These are phyloP conservation scores for Gossypium arboreum DNA, from an alignment of 345 rosid species.

Conservation along the genomic window DNA sequence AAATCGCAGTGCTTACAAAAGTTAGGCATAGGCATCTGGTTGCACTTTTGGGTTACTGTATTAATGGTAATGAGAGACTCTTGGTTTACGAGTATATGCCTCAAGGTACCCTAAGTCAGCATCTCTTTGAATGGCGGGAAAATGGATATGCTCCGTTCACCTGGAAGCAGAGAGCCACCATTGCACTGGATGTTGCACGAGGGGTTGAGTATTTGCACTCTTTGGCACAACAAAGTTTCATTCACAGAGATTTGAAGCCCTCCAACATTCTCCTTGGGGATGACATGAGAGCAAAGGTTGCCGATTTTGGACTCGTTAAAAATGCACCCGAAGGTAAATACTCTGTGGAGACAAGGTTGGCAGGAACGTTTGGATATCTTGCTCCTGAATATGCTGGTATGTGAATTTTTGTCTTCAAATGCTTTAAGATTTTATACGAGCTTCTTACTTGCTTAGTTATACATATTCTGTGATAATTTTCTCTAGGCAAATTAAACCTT, in stretches of 20 bases:
- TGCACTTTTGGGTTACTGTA: constrained; percentile 74
- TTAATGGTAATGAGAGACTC: constrained; percentile 72
- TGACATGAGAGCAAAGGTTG: constrained; percentile 93
- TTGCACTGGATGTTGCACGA: constrained; percentile 81
- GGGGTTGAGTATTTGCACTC: constrained; percentile 93
- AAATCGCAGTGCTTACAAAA: constrained; percentile 75
- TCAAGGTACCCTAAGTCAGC: constrained; percentile 73
- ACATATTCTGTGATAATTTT: not conserved
- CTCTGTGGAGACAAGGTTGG: constrained; percentile 86
- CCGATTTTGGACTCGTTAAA: constrained; percentile 91
- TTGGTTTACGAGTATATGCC: constrained; percentile 94
- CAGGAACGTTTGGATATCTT: constrained; percentile 95
- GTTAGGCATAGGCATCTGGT: constrained; percentile 91
- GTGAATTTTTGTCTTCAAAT: constrained; percentile 14
- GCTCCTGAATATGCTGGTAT: constrained; percentile 97
- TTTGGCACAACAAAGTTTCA: constrained; percentile 84
- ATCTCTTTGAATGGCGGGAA: constrained; percentile 58
- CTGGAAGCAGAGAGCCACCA: constrained; percentile 78
- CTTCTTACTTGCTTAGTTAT: constrained; percentile 3
- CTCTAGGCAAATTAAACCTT: not conserved
- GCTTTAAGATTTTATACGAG: not conserved
- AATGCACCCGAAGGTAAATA: constrained; percentile 81
- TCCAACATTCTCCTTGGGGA: constrained; percentile 86
- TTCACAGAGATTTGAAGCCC: constrained; percentile 87
- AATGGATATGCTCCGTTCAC: constrained; percentile 48